Percentiles rank a stretch among this genome's conserved stretches.
phyloP scores from a whole-genome alignment of 139 green algal species.

The Haematococcus lacustris region DNA sequence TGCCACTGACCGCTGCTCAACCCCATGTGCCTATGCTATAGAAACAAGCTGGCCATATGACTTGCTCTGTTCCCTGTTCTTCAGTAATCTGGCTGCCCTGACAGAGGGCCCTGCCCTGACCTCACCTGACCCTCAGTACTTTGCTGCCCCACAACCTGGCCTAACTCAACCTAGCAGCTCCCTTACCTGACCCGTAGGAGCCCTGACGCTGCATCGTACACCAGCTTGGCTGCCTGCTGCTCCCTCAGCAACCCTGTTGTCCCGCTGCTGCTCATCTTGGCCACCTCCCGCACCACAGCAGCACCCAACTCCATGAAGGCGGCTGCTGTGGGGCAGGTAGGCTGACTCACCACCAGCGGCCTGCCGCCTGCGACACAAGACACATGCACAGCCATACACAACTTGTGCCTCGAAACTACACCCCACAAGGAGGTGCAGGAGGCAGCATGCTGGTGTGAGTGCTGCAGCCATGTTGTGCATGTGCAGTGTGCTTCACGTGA shows the following conservation, averaged over 20 bases:
- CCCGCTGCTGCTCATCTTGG: conserved; percentile 56
- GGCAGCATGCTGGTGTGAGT: no score
- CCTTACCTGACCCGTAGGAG: background rate
- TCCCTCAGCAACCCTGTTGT: conserved; percentile 1
- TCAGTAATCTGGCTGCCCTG: no score
- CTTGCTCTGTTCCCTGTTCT: no score
- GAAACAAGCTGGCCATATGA: no score
- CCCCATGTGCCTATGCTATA: no score
- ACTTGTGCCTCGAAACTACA: no score
- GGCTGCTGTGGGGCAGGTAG: conserved; percentile 47
- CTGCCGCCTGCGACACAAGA: conserved; percentile 50
- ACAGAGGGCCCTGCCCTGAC: no score
- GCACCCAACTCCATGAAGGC: conserved; percentile 84
- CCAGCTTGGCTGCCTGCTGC: conserved; percentile 11
- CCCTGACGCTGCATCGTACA: background rate
- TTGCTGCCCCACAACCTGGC: no score
- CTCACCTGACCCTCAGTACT: background rate
- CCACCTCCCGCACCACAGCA: conserved; percentile 87
- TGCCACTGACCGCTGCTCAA: no score
- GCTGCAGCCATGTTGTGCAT: no score
- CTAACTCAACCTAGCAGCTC: background rate
- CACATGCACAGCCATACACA: background rate
- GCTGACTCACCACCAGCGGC: conserved; percentile 82
- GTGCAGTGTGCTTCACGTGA: no score
- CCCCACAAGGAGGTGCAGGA: no score